Conservation (phyloP, 106 monocot species). For the Xerophyta viscosa region DNA sequence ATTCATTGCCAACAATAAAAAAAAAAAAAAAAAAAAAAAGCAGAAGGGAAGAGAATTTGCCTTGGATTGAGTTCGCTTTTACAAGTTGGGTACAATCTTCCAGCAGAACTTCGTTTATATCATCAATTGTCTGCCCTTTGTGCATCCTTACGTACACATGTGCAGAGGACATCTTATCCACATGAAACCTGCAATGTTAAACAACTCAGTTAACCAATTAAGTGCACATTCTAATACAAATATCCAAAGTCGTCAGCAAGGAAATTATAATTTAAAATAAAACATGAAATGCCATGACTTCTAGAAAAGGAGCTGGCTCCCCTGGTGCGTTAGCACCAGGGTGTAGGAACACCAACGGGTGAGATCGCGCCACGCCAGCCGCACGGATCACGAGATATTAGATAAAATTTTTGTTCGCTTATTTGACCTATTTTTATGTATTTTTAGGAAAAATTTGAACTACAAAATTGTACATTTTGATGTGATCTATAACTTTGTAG, state of each 20-base stretch:
- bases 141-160: slow-evolving; percentile 89
- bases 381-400: too few relatives aligned
- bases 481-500: too few relatives aligned
- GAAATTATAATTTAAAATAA: neutral
- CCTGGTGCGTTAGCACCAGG: too few relatives aligned
- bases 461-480: too few relatives aligned
- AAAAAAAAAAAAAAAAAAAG: neutral
- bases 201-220: neutral
- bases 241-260: too few relatives aligned
- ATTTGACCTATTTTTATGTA: too few relatives aligned
- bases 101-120: slow-evolving; percentile 77
- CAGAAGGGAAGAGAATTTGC: slow-evolving; percentile 13
- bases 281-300: too few relatives aligned
- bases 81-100: slow-evolving; percentile 96
- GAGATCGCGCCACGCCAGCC: too few relatives aligned
- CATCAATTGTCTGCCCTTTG: slow-evolving; percentile 91
- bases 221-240: neutral
- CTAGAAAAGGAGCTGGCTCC: too few relatives aligned
- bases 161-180: slow-evolving; percentile 97
- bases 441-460: too few relatives aligned
- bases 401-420: too few relatives aligned
- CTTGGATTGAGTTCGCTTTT: slow-evolving; percentile 98
- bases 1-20: neutral
- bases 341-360: too few relatives aligned
- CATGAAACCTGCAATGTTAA: slow-evolving; percentile 76